Conservation (phyloP, 1,284 basidiomycete genomes). For the Sparassis latifolia region DNA sequence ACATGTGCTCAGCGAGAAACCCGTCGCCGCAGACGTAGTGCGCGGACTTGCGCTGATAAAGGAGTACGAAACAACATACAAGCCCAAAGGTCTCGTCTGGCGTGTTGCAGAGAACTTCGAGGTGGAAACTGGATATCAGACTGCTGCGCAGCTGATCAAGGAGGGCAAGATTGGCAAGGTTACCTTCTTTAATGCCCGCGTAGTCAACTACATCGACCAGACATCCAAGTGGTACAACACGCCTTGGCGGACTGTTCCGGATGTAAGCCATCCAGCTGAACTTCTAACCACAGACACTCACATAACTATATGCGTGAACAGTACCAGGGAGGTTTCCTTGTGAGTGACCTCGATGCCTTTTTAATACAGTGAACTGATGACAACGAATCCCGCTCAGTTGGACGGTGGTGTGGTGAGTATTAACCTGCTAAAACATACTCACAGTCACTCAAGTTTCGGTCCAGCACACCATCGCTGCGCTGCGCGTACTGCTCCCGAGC, state of each 20-base stretch:
- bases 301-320: slow-evolving; percentile 19
- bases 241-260: slow-evolving; percentile 77
- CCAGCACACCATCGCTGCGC: slow-evolving; percentile 57
- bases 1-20: slow-evolving; percentile 84
- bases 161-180: slow-evolving; percentile 61
- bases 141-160: slow-evolving; percentile 47
- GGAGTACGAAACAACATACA: slow-evolving; percentile 58
- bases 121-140: slow-evolving; percentile 54
- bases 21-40: slow-evolving; percentile 68
- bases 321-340: slow-evolving; percentile 80
- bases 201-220: slow-evolving; percentile 51
- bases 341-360: slow-evolving; percentile 27
- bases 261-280: slow-evolving; percentile 38
- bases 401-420: slow-evolving; percentile 65
- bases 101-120: slow-evolving; percentile 83
- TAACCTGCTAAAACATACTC: slow-evolving; percentile 1
- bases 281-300: neutral
- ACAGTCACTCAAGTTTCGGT: neutral
- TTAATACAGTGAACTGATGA: slow-evolving; percentile 2
- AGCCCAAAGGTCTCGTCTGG: slow-evolving; percentile 72
- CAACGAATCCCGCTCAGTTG: slow-evolving; percentile 31
- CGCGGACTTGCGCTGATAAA: slow-evolving; percentile 59
- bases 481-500: slow-evolving; percentile 55
- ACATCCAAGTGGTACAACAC: slow-evolving; percentile 75
- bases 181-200: slow-evolving; percentile 52